Base-by-base conservation (phyloP, 495 filamentous ascomycete species). In the Alectoria sarmentosa region DNA sequence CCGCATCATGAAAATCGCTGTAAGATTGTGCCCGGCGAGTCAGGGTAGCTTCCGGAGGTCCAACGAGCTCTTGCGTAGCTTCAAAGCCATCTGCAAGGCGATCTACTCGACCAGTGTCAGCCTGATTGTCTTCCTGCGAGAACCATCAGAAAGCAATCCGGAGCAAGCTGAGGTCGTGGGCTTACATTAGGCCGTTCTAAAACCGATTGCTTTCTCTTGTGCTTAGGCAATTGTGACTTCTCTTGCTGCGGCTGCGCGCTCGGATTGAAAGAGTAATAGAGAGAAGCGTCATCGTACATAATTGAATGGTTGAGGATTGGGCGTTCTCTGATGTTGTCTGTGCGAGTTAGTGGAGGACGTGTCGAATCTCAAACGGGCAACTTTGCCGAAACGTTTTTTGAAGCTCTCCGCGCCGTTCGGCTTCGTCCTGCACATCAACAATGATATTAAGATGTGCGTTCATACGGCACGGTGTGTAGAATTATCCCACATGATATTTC, bases 281-380 rank as follows among this genome's bases (percentile, higher is more conserved):
- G 87, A 83, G 87, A 91, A 13, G 85, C 81, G 70, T 90, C 87
- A 72, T 90, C 88, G 76, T 88, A 90, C 87, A 89, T 89, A 59
- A 39, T 54, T 63, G 42, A 39, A 28, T 9, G 23, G 7, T 52
- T 38, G 28, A 52, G 21, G 37, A 41, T 6, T 60, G 30, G 26
- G 17, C 32, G 15, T 21, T 3, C 4, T 26, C 8, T 59, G 5
- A 19, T 41, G 56, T 8, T 57, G 38, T n/a, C n/a, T 49, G 30
- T 4, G 64, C 48, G n/a, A 19, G 28, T 7, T 28, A 11, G n/a
- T 56, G 28, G 4, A 30, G 55, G 17, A 34, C 8, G 30, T 23
- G 23, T 54, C 32, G 56, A 41, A 55, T 55, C 58, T 30, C 48
- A 46, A 41, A 63, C 28, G 4, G 60, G 63, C 63, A 65, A 52